These are phyloP conservation scores for Citeromyces siamensis DNA, from an alignment of 1,139 yeast genomes.

Conservation along the genomic window DNA sequence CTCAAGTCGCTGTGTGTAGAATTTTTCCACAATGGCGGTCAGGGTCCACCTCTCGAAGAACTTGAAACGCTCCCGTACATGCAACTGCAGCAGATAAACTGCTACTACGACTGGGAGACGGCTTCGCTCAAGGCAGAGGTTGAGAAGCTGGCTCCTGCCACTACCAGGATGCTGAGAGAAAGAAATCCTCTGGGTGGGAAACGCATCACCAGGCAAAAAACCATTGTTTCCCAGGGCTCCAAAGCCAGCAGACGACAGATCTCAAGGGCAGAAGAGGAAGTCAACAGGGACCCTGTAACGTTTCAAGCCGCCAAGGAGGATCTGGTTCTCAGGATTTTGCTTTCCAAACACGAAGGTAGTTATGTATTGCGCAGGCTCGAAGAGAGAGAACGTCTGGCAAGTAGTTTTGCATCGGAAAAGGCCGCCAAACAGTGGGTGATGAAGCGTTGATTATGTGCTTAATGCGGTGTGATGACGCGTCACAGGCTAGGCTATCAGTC, in stretches of 20 bases:
- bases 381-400: conserved; percentile 51
- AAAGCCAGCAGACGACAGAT: conserved; percentile 44
- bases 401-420: conserved; percentile 34
- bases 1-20: conserved; percentile 49
- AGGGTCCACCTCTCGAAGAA: conserved; percentile 63
- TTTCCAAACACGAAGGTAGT: conserved; percentile 28
- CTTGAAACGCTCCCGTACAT: conserved; percentile 57
- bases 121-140: conserved; percentile 43
- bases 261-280: conserved; percentile 24
- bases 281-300: conserved; percentile 40
- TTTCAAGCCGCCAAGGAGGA: conserved; percentile 53
- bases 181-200: conserved; percentile 34
- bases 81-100: conserved; percentile 50
- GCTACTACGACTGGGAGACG: conserved; percentile 48
- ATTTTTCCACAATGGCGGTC: conserved; percentile 74
- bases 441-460: conserved; percentile 8
- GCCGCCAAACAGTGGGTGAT: conserved; percentile 11
- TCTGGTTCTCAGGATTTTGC: conserved; percentile 47
- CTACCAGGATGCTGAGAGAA: conserved; percentile 33
- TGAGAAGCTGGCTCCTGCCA: conserved; percentile 43
- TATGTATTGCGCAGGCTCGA: conserved; percentile 31
- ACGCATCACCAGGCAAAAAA: conserved; percentile 48
- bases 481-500: no score
- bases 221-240: conserved; percentile 67
- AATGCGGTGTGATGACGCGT: no score